Evolutionary conservation across 2,329 filamentous ascomycete genomes (phyloP), one percentile per base, ranked within the genome.

Genomic region (Cucurbitaria berberidis): DNA sequence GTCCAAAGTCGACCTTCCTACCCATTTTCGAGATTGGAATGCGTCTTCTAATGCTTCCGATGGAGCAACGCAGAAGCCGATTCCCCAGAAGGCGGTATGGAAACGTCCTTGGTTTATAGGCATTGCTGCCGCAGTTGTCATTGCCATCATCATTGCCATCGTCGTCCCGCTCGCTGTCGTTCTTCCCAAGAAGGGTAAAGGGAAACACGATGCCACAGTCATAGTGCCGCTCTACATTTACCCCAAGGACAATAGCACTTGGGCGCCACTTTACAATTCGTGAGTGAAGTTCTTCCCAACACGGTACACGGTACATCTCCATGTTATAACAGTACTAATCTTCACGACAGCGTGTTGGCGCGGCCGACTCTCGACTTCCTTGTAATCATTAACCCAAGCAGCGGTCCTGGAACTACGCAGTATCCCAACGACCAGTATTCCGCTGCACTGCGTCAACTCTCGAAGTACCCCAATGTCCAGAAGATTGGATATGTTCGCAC

Each of bases 131-230:
- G 39, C 39, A 15, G 30, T 29, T 16, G n/a, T 18, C 13, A 18
- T 44, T 13, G 30, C 32, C 22, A 26, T 50, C 8, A 35, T 50
- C 44, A 26, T 46, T 19, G 47, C 21, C 21, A 50, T 50, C 22
- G 29, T 36, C 29, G 39, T 50, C 9, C 47, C 47, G 9, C 40
- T 50, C 13, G 47, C 47, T 26, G 47, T 50, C 29, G 26, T 50
- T 27, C 47, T 50, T n/a, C 47, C 47, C n/a, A 50, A 50, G 30
- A 43, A 38, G 34, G 39, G 39, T 13, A 50, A 50, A 41, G 19
- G n/a, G 13, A 46, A 46, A 8, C 44, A 38, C 15, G 16, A 34
- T 35, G 30, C 34, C 18, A 15, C 26, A n/a, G 34, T 38, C 6
- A 8, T 45, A 19, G 9, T 51, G 13, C 44, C 44, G 19, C 21